phyloP scores from a whole-genome alignment of 768 basidiomycete species.

The Amyloporia xantha region DNA sequence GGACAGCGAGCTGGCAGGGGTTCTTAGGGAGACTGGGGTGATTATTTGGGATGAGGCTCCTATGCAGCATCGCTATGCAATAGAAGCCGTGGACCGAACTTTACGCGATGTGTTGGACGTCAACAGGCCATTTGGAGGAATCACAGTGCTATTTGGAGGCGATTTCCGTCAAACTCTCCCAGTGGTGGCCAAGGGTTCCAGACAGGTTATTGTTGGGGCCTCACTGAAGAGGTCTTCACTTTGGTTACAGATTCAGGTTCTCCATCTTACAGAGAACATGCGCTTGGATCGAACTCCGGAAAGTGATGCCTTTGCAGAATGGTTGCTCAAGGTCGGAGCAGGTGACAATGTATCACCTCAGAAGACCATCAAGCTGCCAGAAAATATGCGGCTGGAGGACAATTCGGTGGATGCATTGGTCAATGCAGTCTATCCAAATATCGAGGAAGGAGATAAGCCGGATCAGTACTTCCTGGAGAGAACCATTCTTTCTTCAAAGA shows the following conservation, averaged over 20 bases:
- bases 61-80: conserved; percentile 29
- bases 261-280: conserved; percentile 1
- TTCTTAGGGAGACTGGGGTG: conserved; percentile 26
- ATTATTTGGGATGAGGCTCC: conserved; percentile 42
- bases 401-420: conserved; percentile 3
- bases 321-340: conserved; percentile 13
- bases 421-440: not conserved
- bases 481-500: conserved; percentile 29
- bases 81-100: conserved; percentile 37
- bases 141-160: conserved; percentile 36
- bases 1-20: conserved; percentile 22
- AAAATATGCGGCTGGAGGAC: not conserved
- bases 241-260: conserved; percentile 3
- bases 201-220: conserved; percentile 32
- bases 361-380: conserved; percentile 2
- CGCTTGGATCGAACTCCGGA: not conserved
- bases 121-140: conserved; percentile 34
- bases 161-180: conserved; percentile 44
- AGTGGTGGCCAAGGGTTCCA: conserved; percentile 31
- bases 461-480: conserved; percentile 30
- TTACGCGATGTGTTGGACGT: conserved; percentile 26
- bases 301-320: conserved; percentile 5
- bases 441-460: conserved; percentile 1
- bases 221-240: conserved; percentile 15
- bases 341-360: conserved; percentile 2